Percentiles rank a stretch among this genome's conserved stretches.
Evolutionary conservation across 2,329 filamentous ascomycete species (phyloP).

Genomic region (Ophiostoma ulmi): DNA sequence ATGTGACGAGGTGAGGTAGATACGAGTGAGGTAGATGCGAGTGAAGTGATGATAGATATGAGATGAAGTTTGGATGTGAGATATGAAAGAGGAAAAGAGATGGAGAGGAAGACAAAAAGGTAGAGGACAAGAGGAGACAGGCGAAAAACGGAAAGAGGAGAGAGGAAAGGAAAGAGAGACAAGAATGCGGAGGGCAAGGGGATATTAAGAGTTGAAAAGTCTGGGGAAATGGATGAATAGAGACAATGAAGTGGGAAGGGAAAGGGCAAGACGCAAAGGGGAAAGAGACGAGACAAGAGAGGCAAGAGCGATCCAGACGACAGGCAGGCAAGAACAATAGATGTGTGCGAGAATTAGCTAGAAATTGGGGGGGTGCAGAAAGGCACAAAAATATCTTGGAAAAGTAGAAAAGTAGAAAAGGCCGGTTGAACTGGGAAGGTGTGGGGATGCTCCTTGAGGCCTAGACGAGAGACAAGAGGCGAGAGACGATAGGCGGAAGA

Average conservation of each 20-base stretch:
- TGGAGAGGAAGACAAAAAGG: neutral
- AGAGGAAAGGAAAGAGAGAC: neutral
- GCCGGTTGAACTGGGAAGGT: constrained; percentile 23
- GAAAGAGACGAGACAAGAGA: constrained; percentile 8
- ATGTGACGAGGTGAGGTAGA: neutral
- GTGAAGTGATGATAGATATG: neutral
- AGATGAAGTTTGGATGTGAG: neutral
- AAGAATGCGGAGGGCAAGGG: constrained; percentile 16
- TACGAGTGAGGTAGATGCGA: neutral
- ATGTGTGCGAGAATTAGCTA: constrained; percentile 11
- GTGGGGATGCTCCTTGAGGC: constrained; percentile 26
- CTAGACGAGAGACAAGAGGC: too few species aligned
- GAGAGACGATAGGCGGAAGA: too few species aligned
- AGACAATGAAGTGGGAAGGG: neutral
- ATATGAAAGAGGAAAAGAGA: neutral
- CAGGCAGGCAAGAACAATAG: constrained; percentile 6
- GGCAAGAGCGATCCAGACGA: constrained; percentile 14
- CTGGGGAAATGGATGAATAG: constrained; percentile 22
- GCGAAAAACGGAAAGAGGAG: neutral
- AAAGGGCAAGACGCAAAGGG: neutral
- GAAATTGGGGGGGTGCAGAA: neutral
- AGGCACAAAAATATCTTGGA: too few species aligned
- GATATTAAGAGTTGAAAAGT: constrained; percentile 14
- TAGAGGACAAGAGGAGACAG: neutral
- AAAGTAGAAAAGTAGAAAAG: neutral